Evolutionary conservation across 2,329 filamentous ascomycete species (phyloP), one percentile per base, ranked within the genome.

Genomic region (Phoma sp.): DNA sequence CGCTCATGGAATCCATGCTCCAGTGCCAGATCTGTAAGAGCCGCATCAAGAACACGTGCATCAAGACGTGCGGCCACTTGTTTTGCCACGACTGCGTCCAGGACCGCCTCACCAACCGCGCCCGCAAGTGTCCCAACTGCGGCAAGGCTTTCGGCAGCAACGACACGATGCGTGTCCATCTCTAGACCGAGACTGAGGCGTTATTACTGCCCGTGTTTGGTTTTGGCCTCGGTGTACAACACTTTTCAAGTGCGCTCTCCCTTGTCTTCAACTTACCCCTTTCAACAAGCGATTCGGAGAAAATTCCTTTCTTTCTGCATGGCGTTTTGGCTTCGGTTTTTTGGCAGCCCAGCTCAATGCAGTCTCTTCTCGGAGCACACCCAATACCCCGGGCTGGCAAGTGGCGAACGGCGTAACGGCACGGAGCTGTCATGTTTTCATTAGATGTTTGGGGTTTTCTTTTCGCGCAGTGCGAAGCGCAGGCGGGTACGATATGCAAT

Each of bases 81-180:
- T 96, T 98, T 75, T 99, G 95, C 82, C 88, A 88, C 69, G 83
- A 87, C 42, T 99, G 95, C 72, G 89, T 98, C 23, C 91, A 96
- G 61, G 89, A 96, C 68, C 88, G 95, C 52, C 87, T 97, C 58
- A 86, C 86, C 40, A 96, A 95, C 69, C 89, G 95, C 32, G 93
- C 93, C 78, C 86, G 95, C 63, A 98, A 98, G 75, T 99, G 95
- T 70, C 95, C 95, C 2, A 93, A 91, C 65, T 99, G 96, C 80
- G 91, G 89, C 67, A 90, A 89, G 76, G 87, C 91, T 4, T 99
- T 99, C 72, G 93, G 96, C 68, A 89, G 86, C 73, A 89, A 89
- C 75, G 95, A 99, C 72, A 86, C 91, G 58, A 96, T 97, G 91
- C 78, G 70, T 30, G 77, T 81, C 39, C 72, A 75, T 57, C 55